phyloP scores from a whole-genome alignment of 192 early-diverging fungal genomes.

The Tieghemiomyces parasiticus region DNA sequence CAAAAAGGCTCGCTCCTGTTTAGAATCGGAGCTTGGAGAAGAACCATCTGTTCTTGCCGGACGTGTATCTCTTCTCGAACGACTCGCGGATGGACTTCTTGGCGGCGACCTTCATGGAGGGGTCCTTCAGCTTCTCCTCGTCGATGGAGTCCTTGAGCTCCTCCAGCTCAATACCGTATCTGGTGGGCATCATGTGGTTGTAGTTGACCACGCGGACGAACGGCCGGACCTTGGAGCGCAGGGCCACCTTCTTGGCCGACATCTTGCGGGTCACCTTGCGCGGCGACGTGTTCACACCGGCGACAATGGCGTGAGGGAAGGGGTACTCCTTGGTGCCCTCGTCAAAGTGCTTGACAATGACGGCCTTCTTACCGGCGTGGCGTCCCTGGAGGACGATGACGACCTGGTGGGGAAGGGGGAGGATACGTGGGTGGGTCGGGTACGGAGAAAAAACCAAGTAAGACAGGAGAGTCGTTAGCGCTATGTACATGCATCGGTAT shows the following conservation, averaged over 20 bases:
- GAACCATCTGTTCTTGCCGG: conserved; percentile 99
- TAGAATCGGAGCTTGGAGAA: conserved; percentile 98
- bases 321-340: conserved; percentile 94
- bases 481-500: neutral
- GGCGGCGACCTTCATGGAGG: conserved; percentile 72
- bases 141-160: conserved; percentile 78
- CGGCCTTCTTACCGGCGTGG: conserved; percentile 99
- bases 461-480: neutral
- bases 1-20: too few relatives aligned
- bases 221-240: conserved; percentile 96
- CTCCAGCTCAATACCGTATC: conserved; percentile 94
- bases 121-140: conserved; percentile 87
- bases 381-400: conserved; percentile 96
- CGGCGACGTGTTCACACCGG: conserved; percentile 94
- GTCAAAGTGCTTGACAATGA: conserved; percentile 91
- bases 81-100: conserved; percentile 93
- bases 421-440: neutral
- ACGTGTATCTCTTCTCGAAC: conserved; percentile 93
- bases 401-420: conserved; percentile 43
- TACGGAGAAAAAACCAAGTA: conserved; percentile 4
- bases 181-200: conserved; percentile 99
- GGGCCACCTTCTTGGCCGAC: conserved; percentile 89
- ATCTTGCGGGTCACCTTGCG: conserved; percentile 93
- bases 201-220: conserved; percentile 99
- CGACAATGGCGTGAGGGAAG: conserved; percentile 97